These are phyloP conservation scores for Gossypioides kirkii DNA, from an alignment of 345 rosid genomes.

Conservation along the genomic window DNA sequence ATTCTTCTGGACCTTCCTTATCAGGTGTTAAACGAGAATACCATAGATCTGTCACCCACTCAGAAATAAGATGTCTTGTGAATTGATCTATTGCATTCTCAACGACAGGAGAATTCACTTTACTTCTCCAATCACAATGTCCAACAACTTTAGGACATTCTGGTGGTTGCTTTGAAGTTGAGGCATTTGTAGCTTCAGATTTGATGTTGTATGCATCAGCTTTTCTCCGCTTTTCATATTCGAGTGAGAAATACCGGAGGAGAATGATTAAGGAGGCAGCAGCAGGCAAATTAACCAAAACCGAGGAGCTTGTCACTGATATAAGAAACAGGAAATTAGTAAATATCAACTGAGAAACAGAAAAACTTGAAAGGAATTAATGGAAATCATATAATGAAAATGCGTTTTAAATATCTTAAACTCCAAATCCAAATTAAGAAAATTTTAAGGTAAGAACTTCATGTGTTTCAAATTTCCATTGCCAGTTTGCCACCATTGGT, in stretches of 20 bases:
- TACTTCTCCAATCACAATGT: slow-evolving; percentile 72
- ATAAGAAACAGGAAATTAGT: slow-evolving; percentile 13
- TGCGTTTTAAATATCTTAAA: not conserved
- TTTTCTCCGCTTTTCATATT: slow-evolving; percentile 73
- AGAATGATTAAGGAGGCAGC: slow-evolving; percentile 72
- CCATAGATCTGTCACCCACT: slow-evolving; percentile 95
- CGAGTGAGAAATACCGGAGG: slow-evolving; percentile 80
- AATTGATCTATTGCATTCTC: slow-evolving; percentile 87
- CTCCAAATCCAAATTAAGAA: not conserved
- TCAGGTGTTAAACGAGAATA: slow-evolving; percentile 87
- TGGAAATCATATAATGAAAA: not conserved
- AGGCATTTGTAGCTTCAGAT: slow-evolving; percentile 28
- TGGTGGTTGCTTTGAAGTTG: slow-evolving; percentile 38
- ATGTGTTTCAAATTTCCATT: not conserved
- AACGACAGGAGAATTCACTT: slow-evolving; percentile 84
- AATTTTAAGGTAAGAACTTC: not conserved
- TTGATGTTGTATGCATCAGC: slow-evolving; percentile 61
- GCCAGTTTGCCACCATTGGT: not conserved
- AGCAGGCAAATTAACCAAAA: slow-evolving; percentile 90
- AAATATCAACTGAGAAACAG: not conserved
- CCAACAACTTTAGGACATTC: slow-evolving; percentile 39
- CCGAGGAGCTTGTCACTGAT: slow-evolving; percentile 96
- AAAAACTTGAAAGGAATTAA: not conserved
- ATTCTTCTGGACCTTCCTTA: slow-evolving; percentile 84
- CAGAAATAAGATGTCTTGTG: slow-evolving; percentile 77